A percentile compares a stretch with the other conserved stretches of the same genome.
phyloP scores from a whole-genome alignment of 441 rosid species.

The Populus hybrid region DNA sequence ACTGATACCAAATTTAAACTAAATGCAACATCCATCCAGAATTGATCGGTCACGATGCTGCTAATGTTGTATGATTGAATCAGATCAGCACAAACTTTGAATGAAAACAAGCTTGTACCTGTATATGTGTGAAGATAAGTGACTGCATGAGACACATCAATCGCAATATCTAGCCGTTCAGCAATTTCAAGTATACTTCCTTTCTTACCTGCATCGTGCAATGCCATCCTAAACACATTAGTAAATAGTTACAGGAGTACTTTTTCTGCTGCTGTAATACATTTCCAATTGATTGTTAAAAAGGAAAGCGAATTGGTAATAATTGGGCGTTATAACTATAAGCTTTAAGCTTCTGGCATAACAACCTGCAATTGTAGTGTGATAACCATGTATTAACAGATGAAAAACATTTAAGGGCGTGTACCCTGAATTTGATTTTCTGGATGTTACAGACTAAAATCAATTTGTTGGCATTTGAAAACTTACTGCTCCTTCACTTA shows the following conservation, averaged over 20 bases:
- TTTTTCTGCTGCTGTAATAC: neutral
- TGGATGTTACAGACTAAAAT: neutral
- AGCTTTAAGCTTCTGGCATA: neutral
- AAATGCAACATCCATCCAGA: neutral
- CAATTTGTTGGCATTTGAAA: neutral
- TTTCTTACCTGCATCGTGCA: conserved; percentile 35
- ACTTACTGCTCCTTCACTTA: conserved; percentile 30
- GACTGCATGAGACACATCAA: conserved; percentile 88
- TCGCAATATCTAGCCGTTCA: conserved; percentile 79
- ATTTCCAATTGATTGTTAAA: too few species aligned
- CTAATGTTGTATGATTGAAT: neutral
- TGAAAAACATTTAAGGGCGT: neutral
- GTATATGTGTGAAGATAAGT: conserved; percentile 83
- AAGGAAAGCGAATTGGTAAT: neutral
- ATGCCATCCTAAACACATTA: neutral
- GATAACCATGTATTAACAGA: neutral
- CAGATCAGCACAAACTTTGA: neutral
- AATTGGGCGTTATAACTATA: neutral
- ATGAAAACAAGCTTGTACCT: conserved; percentile 32
- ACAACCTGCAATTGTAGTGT: neutral
- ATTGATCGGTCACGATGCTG: neutral
- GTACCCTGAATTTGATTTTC: neutral
- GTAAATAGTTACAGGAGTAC: neutral
- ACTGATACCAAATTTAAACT: neutral
- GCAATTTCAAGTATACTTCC: conserved; percentile 66